Evolutionary conservation across 352 stramenopile genomes (phyloP).

Genomic region (Pythium biforme): DNA sequence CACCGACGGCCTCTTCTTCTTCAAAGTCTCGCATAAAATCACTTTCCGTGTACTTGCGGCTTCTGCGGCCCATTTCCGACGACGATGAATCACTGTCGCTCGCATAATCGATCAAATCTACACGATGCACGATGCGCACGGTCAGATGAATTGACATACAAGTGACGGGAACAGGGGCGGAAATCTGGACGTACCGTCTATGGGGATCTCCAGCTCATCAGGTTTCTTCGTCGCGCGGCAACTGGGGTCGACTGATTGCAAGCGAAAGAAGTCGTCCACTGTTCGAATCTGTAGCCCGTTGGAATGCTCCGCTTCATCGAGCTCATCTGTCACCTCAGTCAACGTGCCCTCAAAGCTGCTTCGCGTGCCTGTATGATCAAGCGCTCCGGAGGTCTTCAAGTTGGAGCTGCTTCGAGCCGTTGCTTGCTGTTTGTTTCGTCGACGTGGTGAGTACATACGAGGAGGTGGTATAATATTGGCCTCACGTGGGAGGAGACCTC

Average conservation of each 20-base stretch:
- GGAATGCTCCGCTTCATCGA: background rate
- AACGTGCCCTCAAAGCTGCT: conserved; percentile 19
- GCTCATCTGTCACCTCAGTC: conserved; percentile 21
- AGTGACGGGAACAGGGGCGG: no score
- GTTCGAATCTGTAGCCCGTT: conserved; percentile 25
- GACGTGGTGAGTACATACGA: conserved; percentile 17
- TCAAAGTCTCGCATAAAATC: conserved; percentile 83
- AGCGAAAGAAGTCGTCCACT: conserved; percentile 66
- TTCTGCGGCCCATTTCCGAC: conserved; percentile 34
- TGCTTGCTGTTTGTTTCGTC: conserved; percentile 9
- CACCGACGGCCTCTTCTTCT: conserved; percentile 52
- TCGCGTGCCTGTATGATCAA: conserved; percentile 10
- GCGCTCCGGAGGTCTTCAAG: background rate
- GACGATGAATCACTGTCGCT: conserved; percentile 48
- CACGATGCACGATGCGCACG: background rate
- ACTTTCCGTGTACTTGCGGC: conserved; percentile 69
- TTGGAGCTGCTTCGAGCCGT: background rate
- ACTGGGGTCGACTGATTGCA: conserved; percentile 22
- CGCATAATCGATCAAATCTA: conserved; percentile 22
- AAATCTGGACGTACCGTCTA: conserved; percentile 9
- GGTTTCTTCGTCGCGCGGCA: background rate
- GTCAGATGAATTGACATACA: background rate
- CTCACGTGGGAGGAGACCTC: conserved; percentile 3
- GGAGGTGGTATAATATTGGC: conserved; percentile 24
- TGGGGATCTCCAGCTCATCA: conserved; percentile 1